Conservation (phyloP, 805 yeast species). For the Yarrowia divulgata region DNA sequence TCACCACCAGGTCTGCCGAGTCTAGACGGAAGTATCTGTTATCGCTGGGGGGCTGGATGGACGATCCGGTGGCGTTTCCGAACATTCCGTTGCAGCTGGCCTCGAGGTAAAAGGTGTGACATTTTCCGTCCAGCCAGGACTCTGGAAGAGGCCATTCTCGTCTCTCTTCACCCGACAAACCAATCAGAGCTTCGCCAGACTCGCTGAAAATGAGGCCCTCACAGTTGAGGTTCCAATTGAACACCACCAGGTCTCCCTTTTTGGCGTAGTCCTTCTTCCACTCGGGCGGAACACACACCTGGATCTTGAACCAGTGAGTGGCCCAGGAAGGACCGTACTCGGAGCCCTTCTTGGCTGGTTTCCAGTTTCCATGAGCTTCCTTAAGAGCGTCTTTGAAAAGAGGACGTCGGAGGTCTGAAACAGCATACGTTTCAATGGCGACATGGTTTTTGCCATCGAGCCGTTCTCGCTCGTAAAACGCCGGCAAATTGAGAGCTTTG, state of each 20-base stretch:
- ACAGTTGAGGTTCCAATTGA: conserved; percentile 85
- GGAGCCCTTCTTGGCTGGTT: conserved; percentile 62
- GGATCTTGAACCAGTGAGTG: conserved; percentile 88
- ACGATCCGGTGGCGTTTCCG: conserved; percentile 64
- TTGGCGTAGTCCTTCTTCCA: conserved; percentile 48
- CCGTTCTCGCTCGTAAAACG: conserved; percentile 72
- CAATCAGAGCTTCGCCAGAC: conserved; percentile 75
- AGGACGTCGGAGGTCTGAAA: conserved; percentile 74
- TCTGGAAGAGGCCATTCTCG: conserved; percentile 73
- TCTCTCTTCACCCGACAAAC: conserved; percentile 86
- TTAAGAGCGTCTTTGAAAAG: conserved; percentile 65
- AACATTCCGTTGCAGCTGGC: conserved; percentile 95
- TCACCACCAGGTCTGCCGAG: conserved; percentile 79
- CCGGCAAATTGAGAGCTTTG: conserved; percentile 74
- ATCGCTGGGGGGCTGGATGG: conserved; percentile 71
- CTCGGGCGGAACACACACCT: conserved; percentile 64
- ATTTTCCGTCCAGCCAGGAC: conserved; percentile 57
- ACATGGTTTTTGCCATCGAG: conserved; percentile 60
- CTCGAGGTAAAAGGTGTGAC: conserved; percentile 79
- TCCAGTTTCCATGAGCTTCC: conserved; percentile 55
- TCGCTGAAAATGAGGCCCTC: conserved; percentile 82
- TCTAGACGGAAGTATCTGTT: conserved; percentile 72
- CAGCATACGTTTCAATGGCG: conserved; percentile 70
- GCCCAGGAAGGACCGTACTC: conserved; percentile 96
- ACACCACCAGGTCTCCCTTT: conserved; percentile 61